Evolutionary conservation across 2,329 filamentous ascomycete species (phyloP).

Genomic region (Escovopsis sp.): DNA sequence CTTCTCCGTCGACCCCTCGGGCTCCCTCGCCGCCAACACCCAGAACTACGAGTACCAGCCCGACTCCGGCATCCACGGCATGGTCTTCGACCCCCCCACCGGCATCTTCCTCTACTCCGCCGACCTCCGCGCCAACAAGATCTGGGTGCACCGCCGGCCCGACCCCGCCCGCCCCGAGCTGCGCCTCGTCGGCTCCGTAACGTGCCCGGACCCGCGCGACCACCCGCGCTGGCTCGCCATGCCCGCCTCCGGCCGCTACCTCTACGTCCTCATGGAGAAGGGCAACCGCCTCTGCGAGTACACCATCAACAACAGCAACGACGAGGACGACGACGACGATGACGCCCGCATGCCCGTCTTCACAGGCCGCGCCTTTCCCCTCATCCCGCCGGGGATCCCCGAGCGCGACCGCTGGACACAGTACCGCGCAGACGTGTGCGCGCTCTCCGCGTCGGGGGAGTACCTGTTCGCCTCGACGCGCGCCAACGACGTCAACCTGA

Average conservation of each 20-base stretch:
- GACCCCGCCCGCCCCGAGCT: slow-evolving; percentile 34
- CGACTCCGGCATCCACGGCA: slow-evolving; percentile 62
- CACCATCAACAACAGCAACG: slow-evolving; percentile 57
- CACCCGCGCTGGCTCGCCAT: slow-evolving; percentile 84
- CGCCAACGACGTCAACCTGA: slow-evolving; percentile 59
- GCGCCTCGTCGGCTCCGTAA: slow-evolving; percentile 55
- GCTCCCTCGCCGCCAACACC: slow-evolving; percentile 46
- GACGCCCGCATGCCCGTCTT: slow-evolving; percentile 53
- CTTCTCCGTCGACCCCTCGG: slow-evolving; percentile 43
- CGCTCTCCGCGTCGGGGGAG: slow-evolving; percentile 49
- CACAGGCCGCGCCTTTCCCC: slow-evolving; percentile 60
- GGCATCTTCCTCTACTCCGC: slow-evolving; percentile 69
- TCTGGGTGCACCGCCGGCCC: slow-evolving; percentile 69
- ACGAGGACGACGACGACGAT: no score
- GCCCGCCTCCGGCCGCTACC: slow-evolving; percentile 60
- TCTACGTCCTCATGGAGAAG: slow-evolving; percentile 84
- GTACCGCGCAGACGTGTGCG: slow-evolving; percentile 78
- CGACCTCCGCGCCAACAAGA: slow-evolving; percentile 61
- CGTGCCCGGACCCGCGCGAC: slow-evolving; percentile 56
- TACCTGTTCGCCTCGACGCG: slow-evolving; percentile 80
- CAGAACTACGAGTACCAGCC: slow-evolving; percentile 62
- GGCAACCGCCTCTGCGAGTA: slow-evolving; percentile 75
- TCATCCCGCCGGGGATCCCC: slow-evolving; percentile 61
- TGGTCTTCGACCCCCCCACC: slow-evolving; percentile 60
- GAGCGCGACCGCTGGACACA: slow-evolving; percentile 35